phyloP scores from a whole-genome alignment of 768 basidiomycete species.

The Russula sp. region DNA sequence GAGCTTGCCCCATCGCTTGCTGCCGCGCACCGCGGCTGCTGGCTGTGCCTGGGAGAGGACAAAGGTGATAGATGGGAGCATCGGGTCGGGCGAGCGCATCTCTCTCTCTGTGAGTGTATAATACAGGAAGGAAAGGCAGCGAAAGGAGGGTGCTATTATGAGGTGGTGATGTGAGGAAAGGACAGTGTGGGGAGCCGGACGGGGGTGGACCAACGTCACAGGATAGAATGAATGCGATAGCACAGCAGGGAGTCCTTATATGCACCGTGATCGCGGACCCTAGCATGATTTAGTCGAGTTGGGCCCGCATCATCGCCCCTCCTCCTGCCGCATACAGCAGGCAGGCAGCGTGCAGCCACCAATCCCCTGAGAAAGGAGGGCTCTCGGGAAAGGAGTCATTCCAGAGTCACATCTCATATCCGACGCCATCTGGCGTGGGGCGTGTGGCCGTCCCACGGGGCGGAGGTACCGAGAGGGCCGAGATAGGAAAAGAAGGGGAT shows the following conservation, averaged over 20 bases:
- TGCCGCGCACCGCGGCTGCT: not conserved
- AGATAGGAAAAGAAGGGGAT: conserved; percentile 2
- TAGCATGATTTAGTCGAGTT: not conserved
- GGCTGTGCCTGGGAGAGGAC: conserved; percentile 16
- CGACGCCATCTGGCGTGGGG: not conserved
- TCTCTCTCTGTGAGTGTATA: not conserved
- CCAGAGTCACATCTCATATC: conserved; percentile 3
- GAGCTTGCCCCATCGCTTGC: conserved; percentile 1
- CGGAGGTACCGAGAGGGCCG: conserved; percentile 1
- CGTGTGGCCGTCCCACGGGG: not conserved
- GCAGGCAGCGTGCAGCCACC: not conserved
- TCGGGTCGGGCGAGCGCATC: conserved; percentile 20
- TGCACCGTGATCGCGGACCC: not conserved
- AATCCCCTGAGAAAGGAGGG: not conserved
- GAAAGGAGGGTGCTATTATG: not conserved
- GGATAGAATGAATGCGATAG: not conserved
- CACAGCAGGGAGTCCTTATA: not conserved
- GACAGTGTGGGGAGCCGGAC: not conserved
- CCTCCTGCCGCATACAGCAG: not conserved
- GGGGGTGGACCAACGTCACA: not conserved
- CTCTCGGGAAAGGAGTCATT: not conserved
- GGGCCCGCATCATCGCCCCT: not conserved
- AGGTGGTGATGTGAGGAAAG: not conserved
- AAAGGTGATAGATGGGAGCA: conserved; percentile 24
- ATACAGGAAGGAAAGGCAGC: not conserved